phyloP scores from a whole-genome alignment of 1,284 basidiomycete genomes.

The Boletellus deceptivus region DNA sequence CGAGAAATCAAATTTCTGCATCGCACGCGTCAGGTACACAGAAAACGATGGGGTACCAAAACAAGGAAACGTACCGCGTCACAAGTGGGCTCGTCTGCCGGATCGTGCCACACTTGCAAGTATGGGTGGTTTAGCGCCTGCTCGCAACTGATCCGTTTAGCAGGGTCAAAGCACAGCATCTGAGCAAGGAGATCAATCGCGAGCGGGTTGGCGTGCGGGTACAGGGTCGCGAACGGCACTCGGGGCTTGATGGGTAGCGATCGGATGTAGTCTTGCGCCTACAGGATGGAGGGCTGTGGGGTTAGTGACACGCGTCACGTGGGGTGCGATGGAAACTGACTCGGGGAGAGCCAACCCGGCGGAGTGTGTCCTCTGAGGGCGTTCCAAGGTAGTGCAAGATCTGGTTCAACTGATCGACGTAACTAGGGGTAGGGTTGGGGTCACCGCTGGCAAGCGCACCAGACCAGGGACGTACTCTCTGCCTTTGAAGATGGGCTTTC shows the following conservation, averaged over 20 bases:
- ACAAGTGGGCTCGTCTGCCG: conserved; percentile 86
- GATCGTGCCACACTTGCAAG: conserved; percentile 91
- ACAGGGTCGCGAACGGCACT: conserved; percentile 88
- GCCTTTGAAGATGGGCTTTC: conserved; percentile 98
- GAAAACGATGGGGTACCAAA: conserved; percentile 9
- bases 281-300: conserved; percentile 4
- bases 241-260: conserved; percentile 95
- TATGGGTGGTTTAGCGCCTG: conserved; percentile 96
- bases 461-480: conserved; percentile 68
- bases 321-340: conserved; percentile 41
- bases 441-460: not conserved
- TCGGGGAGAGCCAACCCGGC: conserved; percentile 89
- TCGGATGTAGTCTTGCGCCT: conserved; percentile 98
- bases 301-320: conserved; percentile 1
- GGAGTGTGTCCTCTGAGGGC: conserved; percentile 93
- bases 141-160: conserved; percentile 93
- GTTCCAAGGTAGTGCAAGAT: conserved; percentile 98
- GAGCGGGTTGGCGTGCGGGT: conserved; percentile 90
- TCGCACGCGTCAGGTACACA: not conserved
- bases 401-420: conserved; percentile 98
- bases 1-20: conserved; percentile 91
- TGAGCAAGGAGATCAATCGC: conserved; percentile 92
- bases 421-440: conserved; percentile 45
- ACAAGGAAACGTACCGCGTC: conserved; percentile 49
- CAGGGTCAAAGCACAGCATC: conserved; percentile 95